Percentiles rank a stretch among this genome's conserved stretches.
These are phyloP conservation scores for Plasmodium relictum DNA, from an alignment of 169 alveolate genomes.

Conservation along the genomic window DNA sequence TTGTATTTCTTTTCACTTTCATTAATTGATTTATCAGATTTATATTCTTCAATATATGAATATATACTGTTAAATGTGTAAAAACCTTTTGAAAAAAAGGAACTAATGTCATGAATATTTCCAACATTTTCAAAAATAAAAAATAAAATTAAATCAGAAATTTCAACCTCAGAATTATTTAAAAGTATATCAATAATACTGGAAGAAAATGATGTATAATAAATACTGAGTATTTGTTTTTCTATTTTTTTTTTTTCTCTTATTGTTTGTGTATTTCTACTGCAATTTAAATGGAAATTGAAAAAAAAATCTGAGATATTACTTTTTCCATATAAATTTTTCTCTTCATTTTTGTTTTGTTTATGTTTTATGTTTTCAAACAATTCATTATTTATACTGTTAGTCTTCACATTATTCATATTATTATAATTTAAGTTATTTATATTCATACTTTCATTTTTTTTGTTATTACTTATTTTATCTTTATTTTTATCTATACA, in stretches of 20 bases:
- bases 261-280: slow-evolving; percentile 41
- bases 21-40: not conserved
- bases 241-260: slow-evolving; percentile 61
- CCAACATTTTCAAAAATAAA: slow-evolving; percentile 60
- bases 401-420: not conserved
- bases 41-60: slow-evolving; percentile 20
- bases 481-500: not conserved
- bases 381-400: not conserved
- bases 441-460: not conserved
- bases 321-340: not conserved
- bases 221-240: slow-evolving; percentile 55
- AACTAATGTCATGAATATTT: slow-evolving; percentile 41
- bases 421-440: not conserved
- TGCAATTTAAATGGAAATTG: slow-evolving; percentile 63
- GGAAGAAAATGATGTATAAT: slow-evolving; percentile 60
- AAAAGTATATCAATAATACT: slow-evolving; percentile 63
- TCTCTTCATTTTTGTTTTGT: not conserved
- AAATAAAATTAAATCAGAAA: slow-evolving; percentile 57
- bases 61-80: slow-evolving; percentile 57
- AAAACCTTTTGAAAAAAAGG: slow-evolving; percentile 33
- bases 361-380: not conserved
- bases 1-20: not conserved
- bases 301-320: slow-evolving; percentile 19
- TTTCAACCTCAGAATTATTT: slow-evolving; percentile 33
- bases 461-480: not conserved